Conservation (phyloP, 306 rosid genomes). For the Cucurbita maxima region DNA sequence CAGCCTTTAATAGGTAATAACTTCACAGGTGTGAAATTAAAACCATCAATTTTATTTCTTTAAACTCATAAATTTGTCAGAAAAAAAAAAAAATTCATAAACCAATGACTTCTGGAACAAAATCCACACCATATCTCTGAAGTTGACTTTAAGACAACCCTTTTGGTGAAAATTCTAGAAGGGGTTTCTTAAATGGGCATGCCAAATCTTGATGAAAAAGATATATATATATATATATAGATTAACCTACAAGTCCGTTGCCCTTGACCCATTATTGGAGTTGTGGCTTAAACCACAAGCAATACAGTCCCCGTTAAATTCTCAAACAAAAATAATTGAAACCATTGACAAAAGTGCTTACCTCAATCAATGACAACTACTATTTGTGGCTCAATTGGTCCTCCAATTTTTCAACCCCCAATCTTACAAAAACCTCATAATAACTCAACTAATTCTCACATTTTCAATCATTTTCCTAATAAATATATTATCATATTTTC, state of each 20-base stretch:
- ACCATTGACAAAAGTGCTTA: not conserved
- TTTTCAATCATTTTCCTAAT: not conserved
- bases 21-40: not conserved
- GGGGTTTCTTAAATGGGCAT: not conserved
- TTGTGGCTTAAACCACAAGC: not conserved
- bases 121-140: not conserved
- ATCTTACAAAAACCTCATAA: not conserved
- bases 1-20: not conserved
- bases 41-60: not conserved
- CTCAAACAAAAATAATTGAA: not conserved
- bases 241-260: not conserved
- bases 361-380: not conserved
- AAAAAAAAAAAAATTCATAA: not conserved
- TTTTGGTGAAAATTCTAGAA: not conserved
- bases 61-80: not conserved
- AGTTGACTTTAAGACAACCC: not conserved
- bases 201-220: conserved; percentile 3
- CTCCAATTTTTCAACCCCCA: not conserved
- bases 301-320: not conserved
- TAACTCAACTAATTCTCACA: not conserved
- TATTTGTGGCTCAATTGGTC: not conserved
- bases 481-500: not conserved
- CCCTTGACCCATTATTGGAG: not conserved
- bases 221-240: not conserved
- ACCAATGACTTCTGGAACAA: not conserved